phyloP scores from a whole-genome alignment of 164 flowering plant genomes.

The Vitis riparia region DNA sequence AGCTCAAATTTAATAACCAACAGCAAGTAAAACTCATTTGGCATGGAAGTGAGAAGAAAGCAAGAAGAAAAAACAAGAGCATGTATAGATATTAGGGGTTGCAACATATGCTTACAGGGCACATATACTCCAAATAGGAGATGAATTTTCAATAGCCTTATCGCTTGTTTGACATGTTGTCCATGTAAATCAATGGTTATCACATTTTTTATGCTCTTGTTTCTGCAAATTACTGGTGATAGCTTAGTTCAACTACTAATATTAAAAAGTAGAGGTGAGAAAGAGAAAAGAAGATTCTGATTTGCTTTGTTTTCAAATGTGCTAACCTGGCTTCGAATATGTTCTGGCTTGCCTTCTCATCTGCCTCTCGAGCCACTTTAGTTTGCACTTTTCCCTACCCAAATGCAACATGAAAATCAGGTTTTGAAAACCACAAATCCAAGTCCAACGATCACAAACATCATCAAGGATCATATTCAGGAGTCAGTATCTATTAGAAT shows the following conservation, averaged over 20 bases:
- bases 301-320: not conserved
- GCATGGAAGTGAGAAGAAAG: not conserved
- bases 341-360: constrained; percentile 81
- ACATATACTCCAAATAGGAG: constrained; percentile 61
- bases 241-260: not conserved
- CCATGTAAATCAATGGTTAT: constrained; percentile 96
- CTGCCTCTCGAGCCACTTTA: constrained; percentile 63
- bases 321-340: constrained; percentile 77
- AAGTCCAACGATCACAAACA: not conserved
- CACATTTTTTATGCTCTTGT: constrained; percentile 67
- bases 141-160: constrained; percentile 72
- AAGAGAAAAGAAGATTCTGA: not conserved
- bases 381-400: constrained; percentile 53
- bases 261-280: not conserved
- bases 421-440: not conserved
- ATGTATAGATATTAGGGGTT: not conserved
- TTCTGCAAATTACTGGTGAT: constrained; percentile 46
- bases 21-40: not conserved
- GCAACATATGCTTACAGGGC: constrained; percentile 56
- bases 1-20: not conserved
- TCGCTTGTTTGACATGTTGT: constrained; percentile 90
- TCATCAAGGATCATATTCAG: no score
- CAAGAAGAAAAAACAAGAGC: not conserved
- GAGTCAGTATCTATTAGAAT: no score
- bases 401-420: constrained; percentile 11